These are phyloP conservation scores for Malassezia arunalokei DNA, from an alignment of 1,284 basidiomycete genomes.

Conservation along the genomic window DNA sequence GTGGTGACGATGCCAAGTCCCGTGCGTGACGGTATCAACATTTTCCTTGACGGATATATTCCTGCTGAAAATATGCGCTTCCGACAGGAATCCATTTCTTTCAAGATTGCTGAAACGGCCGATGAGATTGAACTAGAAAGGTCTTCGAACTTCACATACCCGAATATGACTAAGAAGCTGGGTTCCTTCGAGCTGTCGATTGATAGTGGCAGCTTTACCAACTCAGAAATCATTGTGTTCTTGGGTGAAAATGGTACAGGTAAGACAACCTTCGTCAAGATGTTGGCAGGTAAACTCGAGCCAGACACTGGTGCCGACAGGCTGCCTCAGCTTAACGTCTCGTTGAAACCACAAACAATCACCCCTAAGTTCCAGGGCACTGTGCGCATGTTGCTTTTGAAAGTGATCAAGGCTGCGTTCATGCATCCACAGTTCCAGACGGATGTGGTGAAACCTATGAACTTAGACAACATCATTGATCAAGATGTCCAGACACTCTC, in stretches of 20 bases:
- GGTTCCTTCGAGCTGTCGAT: constrained; percentile 42
- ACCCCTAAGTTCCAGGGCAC: constrained; percentile 46
- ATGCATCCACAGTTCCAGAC: constrained; percentile 47
- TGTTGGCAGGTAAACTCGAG: constrained; percentile 44
- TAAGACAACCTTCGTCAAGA: constrained; percentile 46
- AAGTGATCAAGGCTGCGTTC: constrained; percentile 45
- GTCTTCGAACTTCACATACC: constrained; percentile 33
- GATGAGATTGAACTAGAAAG: constrained; percentile 38
- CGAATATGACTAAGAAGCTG: constrained; percentile 43
- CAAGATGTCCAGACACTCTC: constrained; percentile 45
- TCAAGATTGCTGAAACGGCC: constrained; percentile 45
- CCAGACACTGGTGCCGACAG: constrained; percentile 36
- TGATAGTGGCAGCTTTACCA: constrained; percentile 39
- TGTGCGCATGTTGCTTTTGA: constrained; percentile 44
- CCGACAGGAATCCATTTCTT: constrained; percentile 43
- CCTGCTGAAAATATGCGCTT: constrained; percentile 46
- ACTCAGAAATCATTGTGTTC: constrained; percentile 46
- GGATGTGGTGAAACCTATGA: constrained; percentile 46
- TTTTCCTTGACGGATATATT: constrained; percentile 46
- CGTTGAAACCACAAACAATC: constrained; percentile 45
- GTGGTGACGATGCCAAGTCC: constrained; percentile 44
- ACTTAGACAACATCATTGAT: constrained; percentile 43
- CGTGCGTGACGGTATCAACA: constrained; percentile 46
- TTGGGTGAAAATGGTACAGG: constrained; percentile 46
- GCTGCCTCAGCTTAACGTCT: constrained; percentile 44